A percentile compares a stretch with the other conserved stretches of the same genome.
These are phyloP conservation scores for Kurtzmaniella fragi DNA, from an alignment of 805 yeast species.

Conservation along the genomic window DNA sequence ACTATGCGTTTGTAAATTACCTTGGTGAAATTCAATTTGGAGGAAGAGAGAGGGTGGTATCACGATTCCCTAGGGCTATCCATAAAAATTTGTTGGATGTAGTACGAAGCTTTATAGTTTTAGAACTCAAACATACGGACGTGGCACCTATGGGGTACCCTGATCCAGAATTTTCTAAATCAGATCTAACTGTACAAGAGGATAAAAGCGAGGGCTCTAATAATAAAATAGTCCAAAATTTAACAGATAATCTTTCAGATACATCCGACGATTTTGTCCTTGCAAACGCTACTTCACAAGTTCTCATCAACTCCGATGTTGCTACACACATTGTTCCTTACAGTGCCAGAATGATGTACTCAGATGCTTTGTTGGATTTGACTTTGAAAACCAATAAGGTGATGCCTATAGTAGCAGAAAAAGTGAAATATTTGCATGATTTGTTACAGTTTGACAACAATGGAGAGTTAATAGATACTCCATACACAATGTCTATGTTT, in stretches of 20 bases:
- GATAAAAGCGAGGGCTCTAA: conserved; percentile 2
- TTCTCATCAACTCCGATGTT: conserved; percentile 27
- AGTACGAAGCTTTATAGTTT: conserved; percentile 17
- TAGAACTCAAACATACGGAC: conserved; percentile 26
- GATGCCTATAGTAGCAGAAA: conserved; percentile 33
- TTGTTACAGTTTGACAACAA: conserved; percentile 35
- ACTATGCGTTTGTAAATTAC: conserved; percentile 52
- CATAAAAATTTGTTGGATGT: conserved; percentile 21
- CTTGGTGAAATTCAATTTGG: conserved; percentile 54
- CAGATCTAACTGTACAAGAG: conserved; percentile 14
- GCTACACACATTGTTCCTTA: conserved; percentile 33
- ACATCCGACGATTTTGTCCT: conserved; percentile 21
- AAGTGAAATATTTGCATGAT: conserved; percentile 44
- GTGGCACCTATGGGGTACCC: conserved; percentile 36
- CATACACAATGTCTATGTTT: conserved; percentile 30
- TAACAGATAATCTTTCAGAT: neutral
- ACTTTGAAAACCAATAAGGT: conserved; percentile 37
- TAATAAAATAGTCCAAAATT: neutral
- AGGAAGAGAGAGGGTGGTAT: conserved; percentile 37
- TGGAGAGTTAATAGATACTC: conserved; percentile 24
- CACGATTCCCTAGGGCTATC: conserved; percentile 52
- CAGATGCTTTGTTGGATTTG: conserved; percentile 30
- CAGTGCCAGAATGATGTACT: conserved; percentile 28
- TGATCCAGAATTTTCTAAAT: conserved; percentile 24
- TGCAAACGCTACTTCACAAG: conserved; percentile 30